These are phyloP conservation scores for Myochromella boudieri DNA, from an alignment of 768 basidiomycete species.

Conservation along the genomic window DNA sequence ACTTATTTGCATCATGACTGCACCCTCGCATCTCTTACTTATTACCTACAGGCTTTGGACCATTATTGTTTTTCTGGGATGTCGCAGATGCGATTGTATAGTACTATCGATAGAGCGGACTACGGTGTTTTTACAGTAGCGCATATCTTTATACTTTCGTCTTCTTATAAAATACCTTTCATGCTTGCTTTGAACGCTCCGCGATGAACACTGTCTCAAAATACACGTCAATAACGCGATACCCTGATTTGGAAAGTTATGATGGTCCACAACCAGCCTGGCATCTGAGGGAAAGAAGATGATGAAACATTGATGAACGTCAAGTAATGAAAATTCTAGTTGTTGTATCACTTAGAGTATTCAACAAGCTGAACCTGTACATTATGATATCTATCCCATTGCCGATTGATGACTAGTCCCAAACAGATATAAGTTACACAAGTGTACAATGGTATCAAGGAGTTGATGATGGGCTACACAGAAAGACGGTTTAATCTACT, in stretches of 20 bases:
- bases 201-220: too few species aligned
- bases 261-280: too few species aligned
- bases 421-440: constrained; percentile 1
- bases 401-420: not conserved
- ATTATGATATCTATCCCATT: too few species aligned
- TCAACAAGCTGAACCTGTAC: too few species aligned
- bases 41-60: constrained; percentile 6
- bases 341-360: too few species aligned
- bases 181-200: too few species aligned
- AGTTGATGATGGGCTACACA: constrained; percentile 6
- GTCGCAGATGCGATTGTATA: constrained; percentile 10
- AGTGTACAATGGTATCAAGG: not conserved
- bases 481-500: not conserved
- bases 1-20: constrained; percentile 5
- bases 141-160: constrained; percentile 1
- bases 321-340: too few species aligned
- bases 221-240: too few species aligned
- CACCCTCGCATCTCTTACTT: constrained; percentile 7
- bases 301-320: too few species aligned
- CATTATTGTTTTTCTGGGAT: constrained; percentile 5
- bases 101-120: constrained; percentile 11
- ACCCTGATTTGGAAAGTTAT: too few species aligned
- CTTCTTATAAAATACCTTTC: too few species aligned
- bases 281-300: too few species aligned
- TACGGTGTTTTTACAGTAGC: not conserved